Conservation (phyloP, 2,329 filamentous ascomycete genomes). For the Thermochaetoides dissita region DNA sequence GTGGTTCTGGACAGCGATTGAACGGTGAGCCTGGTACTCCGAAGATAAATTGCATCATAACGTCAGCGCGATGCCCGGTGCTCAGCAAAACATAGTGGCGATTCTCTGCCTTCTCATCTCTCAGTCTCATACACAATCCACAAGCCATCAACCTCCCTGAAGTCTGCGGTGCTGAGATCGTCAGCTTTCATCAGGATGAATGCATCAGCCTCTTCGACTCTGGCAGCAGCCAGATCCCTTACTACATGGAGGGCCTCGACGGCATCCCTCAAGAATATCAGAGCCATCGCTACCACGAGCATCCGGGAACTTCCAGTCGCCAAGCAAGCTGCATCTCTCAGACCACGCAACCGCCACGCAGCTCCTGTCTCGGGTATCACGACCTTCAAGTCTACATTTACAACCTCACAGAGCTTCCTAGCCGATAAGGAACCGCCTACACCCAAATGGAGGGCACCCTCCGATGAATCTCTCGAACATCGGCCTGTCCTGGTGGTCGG, state of each 20-base stretch:
- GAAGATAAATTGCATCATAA: conserved; percentile 2
- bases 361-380: background rate
- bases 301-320: background rate
- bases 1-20: background rate
- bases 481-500: conserved; percentile 28
- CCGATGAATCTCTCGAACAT: conserved; percentile 17
- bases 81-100: background rate
- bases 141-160: background rate
- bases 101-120: background rate
- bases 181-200: conserved; percentile 1
- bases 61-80: background rate
- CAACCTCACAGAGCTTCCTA: conserved; percentile 2
- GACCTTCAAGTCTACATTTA: background rate
- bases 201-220: conserved; percentile 1
- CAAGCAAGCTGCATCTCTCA: background rate
- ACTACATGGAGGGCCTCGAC: background rate
- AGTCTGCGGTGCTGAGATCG: background rate
- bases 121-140: background rate
- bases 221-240: background rate
- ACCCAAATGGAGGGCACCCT: conserved; percentile 15
- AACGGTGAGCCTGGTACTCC: background rate
- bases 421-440: background rate
- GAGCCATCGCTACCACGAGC: background rate
- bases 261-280: background rate
- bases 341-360: background rate